Conservation (phyloP, 345 rosid genomes). For the Luvunga scandens region DNA sequence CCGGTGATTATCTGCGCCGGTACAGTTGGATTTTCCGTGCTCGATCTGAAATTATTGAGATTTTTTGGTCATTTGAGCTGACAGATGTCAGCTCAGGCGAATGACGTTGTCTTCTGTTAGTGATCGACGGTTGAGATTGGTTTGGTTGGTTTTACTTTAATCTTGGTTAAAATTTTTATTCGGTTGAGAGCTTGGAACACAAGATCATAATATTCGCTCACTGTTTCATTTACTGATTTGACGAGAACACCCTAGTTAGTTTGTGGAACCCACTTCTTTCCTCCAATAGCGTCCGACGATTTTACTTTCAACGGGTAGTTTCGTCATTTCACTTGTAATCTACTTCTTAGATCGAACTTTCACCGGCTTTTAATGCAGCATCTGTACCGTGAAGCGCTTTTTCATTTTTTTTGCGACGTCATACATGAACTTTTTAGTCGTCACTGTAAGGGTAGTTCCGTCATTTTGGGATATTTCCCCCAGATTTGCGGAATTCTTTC, state of each 20-base stretch:
- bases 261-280: background rate
- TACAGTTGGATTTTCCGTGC: background rate
- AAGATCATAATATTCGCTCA: constrained; percentile 32
- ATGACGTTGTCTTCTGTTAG: background rate
- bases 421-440: background rate
- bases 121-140: constrained; percentile 26
- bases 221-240: constrained; percentile 7
- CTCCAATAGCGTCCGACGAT: background rate
- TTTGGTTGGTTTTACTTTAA: constrained; percentile 4
- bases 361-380: constrained; percentile 18
- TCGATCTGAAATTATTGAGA: background rate
- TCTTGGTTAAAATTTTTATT: background rate
- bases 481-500: constrained; percentile 16
- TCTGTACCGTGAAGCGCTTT: background rate
- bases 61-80: background rate
- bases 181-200: constrained; percentile 22
- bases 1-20: background rate
- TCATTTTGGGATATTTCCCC: constrained; percentile 4
- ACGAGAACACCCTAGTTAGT: constrained; percentile 14
- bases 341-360: constrained; percentile 14
- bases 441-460: constrained; percentile 9
- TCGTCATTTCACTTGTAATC: background rate
- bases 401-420: background rate
- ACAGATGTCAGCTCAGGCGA: background rate
- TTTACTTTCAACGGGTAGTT: background rate